Evolutionary conservation across 768 basidiomycete genomes (phyloP), one percentile per base, ranked within the genome.

Genomic region (Tulasnella calospora): DNA sequence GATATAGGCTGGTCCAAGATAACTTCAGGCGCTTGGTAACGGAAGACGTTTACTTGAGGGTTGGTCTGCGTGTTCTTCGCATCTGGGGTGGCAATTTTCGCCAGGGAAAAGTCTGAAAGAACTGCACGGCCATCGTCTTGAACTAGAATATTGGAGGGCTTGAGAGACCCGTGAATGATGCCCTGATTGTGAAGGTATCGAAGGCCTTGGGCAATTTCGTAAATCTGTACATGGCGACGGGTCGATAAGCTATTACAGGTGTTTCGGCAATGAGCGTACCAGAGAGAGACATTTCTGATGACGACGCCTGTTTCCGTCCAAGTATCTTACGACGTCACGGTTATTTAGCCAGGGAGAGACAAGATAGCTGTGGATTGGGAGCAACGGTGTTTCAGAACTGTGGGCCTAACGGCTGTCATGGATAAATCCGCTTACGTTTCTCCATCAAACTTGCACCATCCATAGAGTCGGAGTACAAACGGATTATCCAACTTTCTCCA

Each of bases 61-160:
- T 44, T 46, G 47, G 38, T 55, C 15, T 72, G 69, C 1, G n/a
- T 72, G 21, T 33, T 72, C 35, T n/a, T 40, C 2, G n/a, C 41
- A 33, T 72, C 77, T 5, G 77, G 61, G 2, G 23, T 41, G 19
- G 51, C 35, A 2, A 27, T 0, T 78, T 78, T 72, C 13, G 61
- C 33, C 15, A 72, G 77, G 2, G 36, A 41, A 71, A 78, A 78
- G 38, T 78, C 77, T 5, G 77, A 70, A 33, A 78, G 41, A 9
- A 72, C 77, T 6, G 77, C 67, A 69, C 3, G 8, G 71, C 71
- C 71, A 19, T 71, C 33, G 35, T 71, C 36, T n/a, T 71, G 61
- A n/a, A 78, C 77, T 8, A 78, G 38, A 23, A 78, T 36, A 36
- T 78, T 78, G 71, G 77, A 78, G 0, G 38, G 44, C 19, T 78